These are phyloP conservation scores for Metschnikowia noctiluminum DNA, from an alignment of 805 yeast species.

Conservation along the genomic window DNA sequence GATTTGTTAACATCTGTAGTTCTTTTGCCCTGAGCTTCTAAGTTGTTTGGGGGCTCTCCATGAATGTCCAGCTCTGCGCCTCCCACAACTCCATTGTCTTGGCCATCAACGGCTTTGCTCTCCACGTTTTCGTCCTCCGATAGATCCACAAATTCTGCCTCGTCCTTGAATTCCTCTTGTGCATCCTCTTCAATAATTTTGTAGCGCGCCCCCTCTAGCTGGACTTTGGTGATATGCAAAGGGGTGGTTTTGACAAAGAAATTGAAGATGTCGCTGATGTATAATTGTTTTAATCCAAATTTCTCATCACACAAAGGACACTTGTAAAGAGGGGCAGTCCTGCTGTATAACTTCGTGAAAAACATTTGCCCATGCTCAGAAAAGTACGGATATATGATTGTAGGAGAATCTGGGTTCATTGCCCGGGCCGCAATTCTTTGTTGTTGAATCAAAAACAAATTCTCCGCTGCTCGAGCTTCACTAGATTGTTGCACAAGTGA, in stretches of 20 bases:
- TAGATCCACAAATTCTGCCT: constrained; percentile 26
- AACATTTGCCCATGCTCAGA: constrained; percentile 21
- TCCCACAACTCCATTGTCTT: background rate
- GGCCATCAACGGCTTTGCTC: constrained; percentile 7
- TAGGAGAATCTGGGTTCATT: constrained; percentile 10
- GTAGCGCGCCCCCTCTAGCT: constrained; percentile 34
- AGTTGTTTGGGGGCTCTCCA: background rate
- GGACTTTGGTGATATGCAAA: constrained; percentile 29
- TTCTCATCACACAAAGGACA: constrained; percentile 40
- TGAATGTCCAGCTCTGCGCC: background rate
- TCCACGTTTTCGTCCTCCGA: constrained; percentile 30
- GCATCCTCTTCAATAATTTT: constrained; percentile 29
- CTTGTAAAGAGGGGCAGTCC: constrained; percentile 29
- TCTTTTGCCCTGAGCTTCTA: background rate
- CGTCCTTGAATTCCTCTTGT: constrained; percentile 12
- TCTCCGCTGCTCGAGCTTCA: constrained; percentile 18
- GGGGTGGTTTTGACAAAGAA: constrained; percentile 42
- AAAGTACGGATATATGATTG: constrained; percentile 14
- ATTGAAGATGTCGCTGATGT: constrained; percentile 38
- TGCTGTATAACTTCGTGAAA: constrained; percentile 13
- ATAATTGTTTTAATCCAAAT: constrained; percentile 33
- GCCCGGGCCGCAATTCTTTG: constrained; percentile 11
- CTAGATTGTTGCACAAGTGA: constrained; percentile 27
- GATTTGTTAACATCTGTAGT: background rate
- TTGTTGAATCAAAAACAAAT: constrained; percentile 15